These are phyloP conservation scores for Straminergon stramineum DNA, from an alignment of 225 moss, liverwort and hornwort species.

Conservation along the genomic window DNA sequence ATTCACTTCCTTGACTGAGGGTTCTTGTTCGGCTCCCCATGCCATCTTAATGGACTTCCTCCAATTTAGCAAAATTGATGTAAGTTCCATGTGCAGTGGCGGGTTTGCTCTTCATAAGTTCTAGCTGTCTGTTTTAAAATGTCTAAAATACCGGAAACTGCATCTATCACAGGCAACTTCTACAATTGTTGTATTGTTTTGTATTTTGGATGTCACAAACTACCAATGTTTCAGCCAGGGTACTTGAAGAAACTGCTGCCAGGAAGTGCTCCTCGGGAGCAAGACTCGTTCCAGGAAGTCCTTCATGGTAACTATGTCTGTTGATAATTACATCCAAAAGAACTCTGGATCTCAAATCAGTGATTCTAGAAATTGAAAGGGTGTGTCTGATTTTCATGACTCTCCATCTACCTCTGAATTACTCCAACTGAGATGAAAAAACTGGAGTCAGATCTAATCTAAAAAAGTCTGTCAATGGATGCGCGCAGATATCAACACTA, in stretches of 20 bases:
- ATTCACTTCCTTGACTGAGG: neutral
- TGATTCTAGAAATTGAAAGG: neutral
- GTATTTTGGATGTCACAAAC: neutral
- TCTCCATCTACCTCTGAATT: neutral
- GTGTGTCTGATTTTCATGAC: neutral
- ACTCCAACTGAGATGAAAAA: neutral
- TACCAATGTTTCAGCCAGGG: conserved; percentile 13
- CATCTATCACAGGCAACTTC: neutral
- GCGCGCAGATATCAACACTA: neutral
- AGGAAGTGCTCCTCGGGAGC: conserved; percentile 19
- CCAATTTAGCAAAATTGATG: neutral
- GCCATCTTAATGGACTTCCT: neutral
- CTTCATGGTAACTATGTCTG: neutral
- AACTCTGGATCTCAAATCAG: neutral
- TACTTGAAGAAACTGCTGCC: conserved; percentile 36
- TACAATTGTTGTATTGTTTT: neutral
- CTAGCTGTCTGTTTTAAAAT: neutral
- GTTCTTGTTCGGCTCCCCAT: neutral
- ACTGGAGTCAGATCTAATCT: neutral
- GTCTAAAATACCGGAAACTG: neutral
- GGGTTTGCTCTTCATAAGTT: neutral
- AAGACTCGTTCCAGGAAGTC: neutral
- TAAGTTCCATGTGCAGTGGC: neutral
- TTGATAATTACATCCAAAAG: neutral
- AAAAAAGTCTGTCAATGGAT: neutral